Evolutionary conservation across 257 asterid species (phyloP), one percentile per base, ranked within the genome.

Genomic region (Solanum clarkiae): DNA sequence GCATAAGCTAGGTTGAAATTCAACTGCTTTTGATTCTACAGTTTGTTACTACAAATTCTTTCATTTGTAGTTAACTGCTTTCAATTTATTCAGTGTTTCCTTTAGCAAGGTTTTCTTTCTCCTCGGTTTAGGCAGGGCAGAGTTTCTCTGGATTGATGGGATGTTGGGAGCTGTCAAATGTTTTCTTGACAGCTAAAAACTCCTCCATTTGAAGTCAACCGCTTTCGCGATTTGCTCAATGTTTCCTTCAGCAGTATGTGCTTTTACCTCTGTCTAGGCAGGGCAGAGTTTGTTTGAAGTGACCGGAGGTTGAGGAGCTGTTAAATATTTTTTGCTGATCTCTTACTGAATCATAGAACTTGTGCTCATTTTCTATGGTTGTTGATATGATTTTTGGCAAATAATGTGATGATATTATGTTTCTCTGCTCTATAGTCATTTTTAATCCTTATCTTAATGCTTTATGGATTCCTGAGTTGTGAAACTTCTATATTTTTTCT

Each of bases 401-500:
- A 53, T 79, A 26, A 53, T 72, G 9, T 79, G 49, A 26, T 4
- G 10, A 53, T 54, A 65, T 49, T 49, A 65, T 79, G 29, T 85
- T 77, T 47, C 57, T 47, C 16, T 80, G 71, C 55, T 55, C 40
- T 80, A 15, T 17, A n/a, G 86, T 56, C 45, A 29, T 12, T 59
- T 77, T 18, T 62, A 17, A n/a, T 53, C 32, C 51, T 56, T 45
- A 7, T 80, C 44, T 36, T 71, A 11, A 12, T 55, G 55, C 84
- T 44, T 36, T 80, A 82, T 82, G 55, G 54, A 83, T 77, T 10
- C 75, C 77, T 85, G 85, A 84, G 77, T 24, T 87, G 45, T 80
- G 81, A 79, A 81, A 18, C 82, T 12, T 36, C 56, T 55, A 11
- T 74, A 9, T 54, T 84, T 26, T 69, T 69, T 86, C 70, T 53